Conservation (phyloP, 1,139 yeast species). For the Yamadazyma epiphylla region DNA sequence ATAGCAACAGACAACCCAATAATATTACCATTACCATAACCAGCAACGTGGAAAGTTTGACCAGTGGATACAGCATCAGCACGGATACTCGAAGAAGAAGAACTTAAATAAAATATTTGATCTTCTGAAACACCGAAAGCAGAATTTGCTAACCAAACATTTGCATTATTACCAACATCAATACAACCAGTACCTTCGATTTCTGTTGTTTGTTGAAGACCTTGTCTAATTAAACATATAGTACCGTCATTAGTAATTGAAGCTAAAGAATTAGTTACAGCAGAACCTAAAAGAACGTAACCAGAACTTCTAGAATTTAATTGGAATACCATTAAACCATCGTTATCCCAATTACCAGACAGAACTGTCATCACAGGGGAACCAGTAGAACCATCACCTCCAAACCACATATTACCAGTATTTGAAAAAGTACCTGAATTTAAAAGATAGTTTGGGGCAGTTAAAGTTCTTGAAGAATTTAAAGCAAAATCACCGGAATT, state of each 20-base stretch:
- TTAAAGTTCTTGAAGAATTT: slow-evolving; percentile 14
- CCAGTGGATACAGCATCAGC: slow-evolving; percentile 12
- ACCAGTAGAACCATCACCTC: slow-evolving; percentile 17
- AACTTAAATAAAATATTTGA: slow-evolving; percentile 9
- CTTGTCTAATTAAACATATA: slow-evolving; percentile 18
- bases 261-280: not conserved
- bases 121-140: slow-evolving; percentile 8
- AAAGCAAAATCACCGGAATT: slow-evolving; percentile 10
- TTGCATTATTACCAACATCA: slow-evolving; percentile 14
- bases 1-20: slow-evolving; percentile 20
- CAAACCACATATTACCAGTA: slow-evolving; percentile 23
- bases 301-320: slow-evolving; percentile 17
- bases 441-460: slow-evolving; percentile 17
- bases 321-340: slow-evolving; percentile 21
- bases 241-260: slow-evolving; percentile 20
- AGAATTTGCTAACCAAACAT: slow-evolving; percentile 13
- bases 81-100: slow-evolving; percentile 11
- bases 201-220: slow-evolving; percentile 15
- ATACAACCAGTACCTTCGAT: slow-evolving; percentile 23
- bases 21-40: slow-evolving; percentile 27
- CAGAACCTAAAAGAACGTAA: slow-evolving; percentile 14
- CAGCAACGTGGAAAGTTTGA: slow-evolving; percentile 21
- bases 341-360: slow-evolving; percentile 19
- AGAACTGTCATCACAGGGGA: slow-evolving; percentile 16
- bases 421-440: slow-evolving; percentile 18